Evolutionary conservation across 2,329 filamentous ascomycete species (phyloP), one percentile per base, ranked within the genome.

Genomic region (Scolecobasidium constrictum): DNA sequence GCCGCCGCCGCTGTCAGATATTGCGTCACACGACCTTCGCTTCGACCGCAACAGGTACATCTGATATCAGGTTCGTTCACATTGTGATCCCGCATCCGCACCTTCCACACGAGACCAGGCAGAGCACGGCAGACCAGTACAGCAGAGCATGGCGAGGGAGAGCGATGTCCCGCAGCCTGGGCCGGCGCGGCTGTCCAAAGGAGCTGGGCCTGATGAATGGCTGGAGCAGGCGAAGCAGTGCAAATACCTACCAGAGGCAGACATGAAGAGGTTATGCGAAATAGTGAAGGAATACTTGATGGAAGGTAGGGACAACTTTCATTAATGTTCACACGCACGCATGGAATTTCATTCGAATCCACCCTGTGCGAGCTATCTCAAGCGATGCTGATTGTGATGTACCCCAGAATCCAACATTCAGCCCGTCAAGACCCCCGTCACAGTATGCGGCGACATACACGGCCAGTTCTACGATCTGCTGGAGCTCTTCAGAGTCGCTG

Each of bases 251-350:
- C 92, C 92, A 39, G 92, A 98, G 66, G 69, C 81, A 48, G 86
- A 93, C 57, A 98, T 98, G 92, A 98, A 98, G 73, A 85, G 94
- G 63, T 75, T 98, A 38, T 98, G 92, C 63, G 92, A 98, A 69
- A 94, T 94, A 60, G 92, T 96, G 47, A 98, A 98, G 70, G 92
- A 96, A 66, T 93, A 86, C 51, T 74, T 98, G 56, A 98, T 98
- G 92, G 92, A 98, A 73, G 86, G 86, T 92, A 61, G 53, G 67
- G 9, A 7, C 6, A n/a, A 7, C 26, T 31, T n/a, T 9, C 26
- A n/a, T n/a, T n/a, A n/a, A n/a, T n/a, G n/a, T n/a, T n/a, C n/a
- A n/a, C n/a, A n/a, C n/a, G n/a, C n/a, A 31, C 9, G 26, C 26
- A 31, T 31, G 26, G 9, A 7, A 31, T 31, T 31, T 31, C n/a